Evolutionary conservation across 495 filamentous ascomycete genomes (phyloP), one percentile per base, ranked within the genome.

Genomic region (Massariosphaeria phaeospora): DNA sequence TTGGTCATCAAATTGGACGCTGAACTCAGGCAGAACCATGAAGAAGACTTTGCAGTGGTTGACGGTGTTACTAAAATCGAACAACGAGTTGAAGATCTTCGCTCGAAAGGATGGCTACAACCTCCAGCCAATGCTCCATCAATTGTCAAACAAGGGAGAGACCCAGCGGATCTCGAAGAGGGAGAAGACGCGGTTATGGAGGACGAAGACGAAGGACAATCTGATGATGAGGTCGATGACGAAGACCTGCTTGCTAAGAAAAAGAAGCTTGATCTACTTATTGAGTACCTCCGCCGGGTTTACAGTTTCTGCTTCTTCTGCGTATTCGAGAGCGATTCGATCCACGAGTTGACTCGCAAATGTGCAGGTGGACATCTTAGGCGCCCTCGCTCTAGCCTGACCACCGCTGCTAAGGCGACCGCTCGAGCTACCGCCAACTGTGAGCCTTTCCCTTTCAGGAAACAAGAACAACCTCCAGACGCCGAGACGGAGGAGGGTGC

Each of bases 261-360:
- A 73, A 99, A 99, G 79, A 90, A 88, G 62, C 78, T 99, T 31
- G 93, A 99, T 69, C 73, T 99, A 45, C 78, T 93, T 69, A 91
- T 99, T 30, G 93, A 98, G 69, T 98, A 98, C 67, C 79, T 98
- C 44, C 89, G 93, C 30, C 83, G 93, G 12, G 91, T 96, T 46
- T 93, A 91, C 79, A 95, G 91, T 68, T 96, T 97, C 73, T 98
- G 93, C 75, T 96, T 98, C 75, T 98, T 96, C 75, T 98, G 93
- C 70, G 93, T 98, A 23, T 96, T 96, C 64, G 94, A 96, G 69
- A 90, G 88, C 68, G 93, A 98, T 68, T 96, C 91, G 0, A 83
- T 98, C 31, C 94, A 97, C 65, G 93, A 97, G 68, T 76, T 98
- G 42, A 89, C 85, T 25, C 80, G 94, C 45, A 98, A 98, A 72